Percentiles rank a stretch among this genome's conserved stretches.
Evolutionary conservation across 768 basidiomycete species (phyloP).

Genomic region (Coprinopsis strossmayeri): DNA sequence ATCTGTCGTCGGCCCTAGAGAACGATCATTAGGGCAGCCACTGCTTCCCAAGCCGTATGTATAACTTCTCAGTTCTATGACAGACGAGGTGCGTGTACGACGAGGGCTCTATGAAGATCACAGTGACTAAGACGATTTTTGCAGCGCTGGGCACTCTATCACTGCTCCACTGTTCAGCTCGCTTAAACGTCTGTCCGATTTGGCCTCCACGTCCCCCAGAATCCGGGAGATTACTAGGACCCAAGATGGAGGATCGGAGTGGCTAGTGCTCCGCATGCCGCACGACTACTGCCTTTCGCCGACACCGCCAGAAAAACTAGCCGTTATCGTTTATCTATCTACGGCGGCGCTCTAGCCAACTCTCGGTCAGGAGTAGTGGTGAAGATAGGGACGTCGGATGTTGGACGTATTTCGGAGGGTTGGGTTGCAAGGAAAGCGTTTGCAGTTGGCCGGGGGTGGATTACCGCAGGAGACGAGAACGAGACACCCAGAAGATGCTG

Average conservation of each 20-base stretch:
- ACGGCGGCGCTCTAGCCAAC: conserved; percentile 67
- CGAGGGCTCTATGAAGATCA: neutral
- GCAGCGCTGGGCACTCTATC: conserved; percentile 49
- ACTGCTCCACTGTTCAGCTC: conserved; percentile 65
- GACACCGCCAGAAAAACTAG: conserved; percentile 73
- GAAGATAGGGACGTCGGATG: conserved; percentile 88
- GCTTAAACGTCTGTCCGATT: conserved; percentile 90
- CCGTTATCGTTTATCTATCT: too few species aligned
- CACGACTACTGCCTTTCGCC: conserved; percentile 84
- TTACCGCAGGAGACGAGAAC: conserved; percentile 64
- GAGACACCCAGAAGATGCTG: conserved; percentile 55
- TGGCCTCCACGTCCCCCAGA: conserved; percentile 93
- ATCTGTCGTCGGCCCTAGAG: neutral
- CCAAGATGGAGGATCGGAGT: conserved; percentile 94
- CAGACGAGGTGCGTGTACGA: conserved; percentile 69
- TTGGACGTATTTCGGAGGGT: conserved; percentile 88
- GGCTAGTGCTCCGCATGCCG: conserved; percentile 86
- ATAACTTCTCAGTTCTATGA: conserved; percentile 95
- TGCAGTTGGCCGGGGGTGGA: conserved; percentile 75
- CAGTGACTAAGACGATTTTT: conserved; percentile 5
- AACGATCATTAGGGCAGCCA: conserved; percentile 66
- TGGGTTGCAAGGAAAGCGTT: conserved; percentile 89
- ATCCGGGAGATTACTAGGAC: conserved; percentile 99
- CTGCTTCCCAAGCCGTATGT: conserved; percentile 87
- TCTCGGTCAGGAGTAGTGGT: conserved; percentile 77